Evolutionary conservation across 2,329 filamentous ascomycete genomes (phyloP), one percentile per base, ranked within the genome.

Genomic region (Fusarium sp.): DNA sequence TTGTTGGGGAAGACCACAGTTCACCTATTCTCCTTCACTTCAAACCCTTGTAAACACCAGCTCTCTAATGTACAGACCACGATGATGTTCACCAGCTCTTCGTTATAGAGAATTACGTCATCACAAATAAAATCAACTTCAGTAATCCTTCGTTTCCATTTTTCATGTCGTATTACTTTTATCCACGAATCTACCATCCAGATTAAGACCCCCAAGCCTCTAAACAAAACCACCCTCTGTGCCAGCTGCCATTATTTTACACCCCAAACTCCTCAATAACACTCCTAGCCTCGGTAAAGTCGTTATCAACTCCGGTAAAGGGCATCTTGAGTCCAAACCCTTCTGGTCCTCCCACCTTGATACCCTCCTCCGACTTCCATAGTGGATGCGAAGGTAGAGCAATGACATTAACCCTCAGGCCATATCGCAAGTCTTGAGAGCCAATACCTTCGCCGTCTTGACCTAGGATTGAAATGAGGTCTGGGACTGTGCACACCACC

Each of bases 371-470:
- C 1, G 80, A 83, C 74, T 81, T 87, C 88, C 88, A 90, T 13
- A 88, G 73, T 0, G 87, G 86, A 66, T 87, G 86, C 1, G 86
- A 85, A 3, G 86, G 82, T 35, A 89, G 79, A 0, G 82, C 87
- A 67, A 89, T 85, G 1, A 89, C 87, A 35, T 79, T 85, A 0
- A 89, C 87, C 5, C 84, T 80, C 4, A 89, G 72, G 0, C 88
- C 88, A 63, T 89, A 90, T 11, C 87, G 82, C 33, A 88, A 79
- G 27, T 89, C 87, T 16, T 86, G 84, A 1, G 87, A 86, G 0
- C 87, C 87, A 6, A 89, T 82, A 0, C 86, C 87, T 58, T 86
- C 86, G 0, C 87, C 86, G 57, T 88, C 86, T 40, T 83, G 81
- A 2, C 82, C 82, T 0, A 84, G 75, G 4, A 84, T 80, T 0